Conservation (phyloP, 129 eudicot genomes). For the Lonicera japonica region DNA sequence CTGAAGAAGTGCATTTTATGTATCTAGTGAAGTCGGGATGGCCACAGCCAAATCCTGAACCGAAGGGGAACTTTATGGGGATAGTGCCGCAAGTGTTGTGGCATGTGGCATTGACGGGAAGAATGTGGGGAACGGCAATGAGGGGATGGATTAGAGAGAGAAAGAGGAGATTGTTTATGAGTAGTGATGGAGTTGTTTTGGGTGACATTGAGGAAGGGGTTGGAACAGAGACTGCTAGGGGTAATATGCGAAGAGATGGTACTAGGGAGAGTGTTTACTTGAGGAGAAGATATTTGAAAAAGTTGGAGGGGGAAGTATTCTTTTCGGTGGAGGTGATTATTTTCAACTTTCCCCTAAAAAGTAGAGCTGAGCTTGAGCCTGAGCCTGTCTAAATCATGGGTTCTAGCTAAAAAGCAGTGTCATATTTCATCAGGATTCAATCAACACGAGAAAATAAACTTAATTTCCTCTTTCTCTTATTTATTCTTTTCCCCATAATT, state of each 20-base stretch:
- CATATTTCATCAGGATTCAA: background rate
- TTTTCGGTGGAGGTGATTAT: conserved; percentile 50
- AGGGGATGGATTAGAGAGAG: conserved; percentile 25
- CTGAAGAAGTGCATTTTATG: conserved; percentile 50
- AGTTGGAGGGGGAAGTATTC: conserved; percentile 4
- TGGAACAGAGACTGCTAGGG: conserved; percentile 3
- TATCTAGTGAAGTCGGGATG: conserved; percentile 58
- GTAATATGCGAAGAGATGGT: conserved; percentile 1
- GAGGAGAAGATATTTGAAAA: background rate
- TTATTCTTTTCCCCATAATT: no score
- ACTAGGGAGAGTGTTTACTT: background rate
- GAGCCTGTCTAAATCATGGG: conserved; percentile 31
- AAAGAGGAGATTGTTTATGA: conserved; percentile 28
- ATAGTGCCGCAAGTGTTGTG: conserved; percentile 47
- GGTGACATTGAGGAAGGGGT: conserved; percentile 27
- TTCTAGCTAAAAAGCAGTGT: conserved; percentile 21
- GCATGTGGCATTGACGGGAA: conserved; percentile 41
- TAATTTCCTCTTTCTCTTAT: no score
- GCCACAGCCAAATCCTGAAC: conserved; percentile 68
- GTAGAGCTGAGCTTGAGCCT: no score
- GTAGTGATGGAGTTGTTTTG: conserved; percentile 21
- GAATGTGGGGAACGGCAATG: conserved; percentile 39
- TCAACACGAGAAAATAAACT: no score
- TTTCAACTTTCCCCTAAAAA: conserved; percentile 44
- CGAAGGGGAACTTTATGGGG: conserved; percentile 58